Percentiles rank a stretch among this genome's conserved stretches.
phyloP scores from a whole-genome alignment of 805 yeast species.

The Isabelozyma heimii region DNA sequence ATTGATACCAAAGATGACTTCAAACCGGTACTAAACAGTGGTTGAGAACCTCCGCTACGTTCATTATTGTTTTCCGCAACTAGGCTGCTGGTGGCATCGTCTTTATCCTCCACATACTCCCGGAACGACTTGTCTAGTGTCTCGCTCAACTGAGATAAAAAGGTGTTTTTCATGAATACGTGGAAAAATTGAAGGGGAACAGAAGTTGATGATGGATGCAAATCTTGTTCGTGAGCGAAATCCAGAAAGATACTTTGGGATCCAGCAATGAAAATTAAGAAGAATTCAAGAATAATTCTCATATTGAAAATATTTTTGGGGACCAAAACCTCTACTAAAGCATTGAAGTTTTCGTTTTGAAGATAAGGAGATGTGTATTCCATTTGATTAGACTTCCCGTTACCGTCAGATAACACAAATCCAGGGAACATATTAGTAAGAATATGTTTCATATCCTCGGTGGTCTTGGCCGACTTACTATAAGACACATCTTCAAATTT shows the following conservation, averaged over 20 bases:
- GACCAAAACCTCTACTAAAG: slow-evolving; percentile 62
- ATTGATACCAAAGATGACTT: slow-evolving; percentile 29
- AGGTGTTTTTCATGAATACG: slow-evolving; percentile 61
- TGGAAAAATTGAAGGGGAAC: slow-evolving; percentile 48
- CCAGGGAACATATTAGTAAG: slow-evolving; percentile 74
- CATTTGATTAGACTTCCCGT: slow-evolving; percentile 4
- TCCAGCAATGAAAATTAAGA: slow-evolving; percentile 65
- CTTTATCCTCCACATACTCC: slow-evolving; percentile 25
- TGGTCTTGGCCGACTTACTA: slow-evolving; percentile 15
- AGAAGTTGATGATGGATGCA: not conserved
- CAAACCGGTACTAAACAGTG: slow-evolving; percentile 7
- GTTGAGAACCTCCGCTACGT: not conserved
- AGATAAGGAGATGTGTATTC: slow-evolving; percentile 44
- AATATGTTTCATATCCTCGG: slow-evolving; percentile 29
- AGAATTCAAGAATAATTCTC: slow-evolving; percentile 72
- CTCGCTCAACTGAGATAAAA: slow-evolving; percentile 60
- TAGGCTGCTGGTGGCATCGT: slow-evolving; percentile 1
- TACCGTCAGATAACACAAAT: slow-evolving; percentile 32
- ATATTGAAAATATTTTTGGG: slow-evolving; percentile 75
- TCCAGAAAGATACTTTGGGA: slow-evolving; percentile 32
- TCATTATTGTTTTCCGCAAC: slow-evolving; percentile 11
- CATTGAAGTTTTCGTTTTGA: slow-evolving; percentile 53
- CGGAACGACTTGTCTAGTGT: slow-evolving; percentile 54
- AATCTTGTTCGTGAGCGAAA: slow-evolving; percentile 6
- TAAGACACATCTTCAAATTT: slow-evolving; percentile 29